Evolutionary conservation across 2,329 filamentous ascomycete species (phyloP).

Genomic region (Aaosphaeria arxii): DNA sequence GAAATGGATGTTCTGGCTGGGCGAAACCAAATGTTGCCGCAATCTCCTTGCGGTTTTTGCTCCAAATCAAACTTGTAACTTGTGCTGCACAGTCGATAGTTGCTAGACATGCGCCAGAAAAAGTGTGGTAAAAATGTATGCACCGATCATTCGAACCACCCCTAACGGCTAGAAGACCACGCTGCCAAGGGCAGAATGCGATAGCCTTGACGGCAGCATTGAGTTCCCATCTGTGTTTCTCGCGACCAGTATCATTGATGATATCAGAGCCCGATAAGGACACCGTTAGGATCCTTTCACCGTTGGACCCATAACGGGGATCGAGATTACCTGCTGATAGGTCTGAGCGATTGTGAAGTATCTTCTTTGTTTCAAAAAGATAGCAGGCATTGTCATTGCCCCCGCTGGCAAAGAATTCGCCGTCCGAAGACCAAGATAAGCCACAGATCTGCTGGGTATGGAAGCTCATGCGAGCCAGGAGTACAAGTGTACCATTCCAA

Average conservation of each 20-base stretch:
- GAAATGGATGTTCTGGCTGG: slow-evolving; percentile 81
- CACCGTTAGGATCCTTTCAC: slow-evolving; percentile 33
- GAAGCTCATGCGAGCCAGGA: slow-evolving; percentile 72
- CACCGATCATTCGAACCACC: slow-evolving; percentile 92
- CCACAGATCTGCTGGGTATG: slow-evolving; percentile 92
- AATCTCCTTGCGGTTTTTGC: slow-evolving; percentile 78
- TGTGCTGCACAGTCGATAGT: slow-evolving; percentile 92
- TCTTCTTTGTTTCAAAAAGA: slow-evolving; percentile 68
- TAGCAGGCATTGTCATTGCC: slow-evolving; percentile 90
- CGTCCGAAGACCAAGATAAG: slow-evolving; percentile 79
- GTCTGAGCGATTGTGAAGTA: slow-evolving; percentile 40
- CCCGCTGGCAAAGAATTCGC: slow-evolving; percentile 76
- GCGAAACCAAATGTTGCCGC: slow-evolving; percentile 92
- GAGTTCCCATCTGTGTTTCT: slow-evolving; percentile 73
- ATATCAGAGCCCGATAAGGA: slow-evolving; percentile 43
- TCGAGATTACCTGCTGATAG: slow-evolving; percentile 14
- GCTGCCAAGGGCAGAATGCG: slow-evolving; percentile 93
- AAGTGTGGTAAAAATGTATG: slow-evolving; percentile 92
- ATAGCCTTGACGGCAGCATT: slow-evolving; percentile 93
- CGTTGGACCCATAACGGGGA: slow-evolving; percentile 21
- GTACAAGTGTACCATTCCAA: slow-evolving; percentile 75
- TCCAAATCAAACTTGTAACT: slow-evolving; percentile 92
- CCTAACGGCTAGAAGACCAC: slow-evolving; percentile 81
- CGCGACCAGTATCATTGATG: slow-evolving; percentile 45
- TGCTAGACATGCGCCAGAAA: slow-evolving; percentile 77